phyloP scores from a whole-genome alignment of 768 basidiomycete species.

The Cystobasidium onofrii region DNA sequence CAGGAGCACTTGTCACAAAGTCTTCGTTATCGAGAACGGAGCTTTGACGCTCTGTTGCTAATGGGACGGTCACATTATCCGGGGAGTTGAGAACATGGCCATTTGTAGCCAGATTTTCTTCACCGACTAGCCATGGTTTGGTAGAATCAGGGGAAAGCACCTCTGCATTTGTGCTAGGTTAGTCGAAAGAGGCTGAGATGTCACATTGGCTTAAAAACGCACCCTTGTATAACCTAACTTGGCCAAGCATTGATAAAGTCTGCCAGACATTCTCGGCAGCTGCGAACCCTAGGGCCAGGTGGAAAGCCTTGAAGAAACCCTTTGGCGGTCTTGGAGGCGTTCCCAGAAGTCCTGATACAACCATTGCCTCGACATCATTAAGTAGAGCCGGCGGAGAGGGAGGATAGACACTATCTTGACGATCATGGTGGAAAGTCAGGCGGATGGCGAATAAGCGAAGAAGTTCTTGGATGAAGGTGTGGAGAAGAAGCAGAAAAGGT shows the following conservation, averaged over 20 bases:
- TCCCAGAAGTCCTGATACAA: neutral
- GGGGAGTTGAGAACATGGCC: neutral
- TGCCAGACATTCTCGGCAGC: conserved; percentile 36
- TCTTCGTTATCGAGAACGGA: conserved; percentile 2
- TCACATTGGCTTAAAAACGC: neutral
- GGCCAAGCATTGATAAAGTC: conserved; percentile 12
- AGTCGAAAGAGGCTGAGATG: neutral
- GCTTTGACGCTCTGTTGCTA: neutral
- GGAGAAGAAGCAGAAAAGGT: conserved; percentile 33
- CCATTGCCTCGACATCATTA: neutral
- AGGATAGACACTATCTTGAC: neutral
- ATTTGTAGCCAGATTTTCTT: conserved; percentile 13
- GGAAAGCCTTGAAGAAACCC: conserved; percentile 40
- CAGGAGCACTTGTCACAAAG: neutral
- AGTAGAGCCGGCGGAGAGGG: neutral
- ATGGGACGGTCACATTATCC: neutral
- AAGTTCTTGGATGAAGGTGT: conserved; percentile 36
- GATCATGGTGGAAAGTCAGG: conserved; percentile 33
- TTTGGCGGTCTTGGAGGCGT: conserved; percentile 36
- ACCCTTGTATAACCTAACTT: conserved; percentile 16
- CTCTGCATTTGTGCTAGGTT: neutral
- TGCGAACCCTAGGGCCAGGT: conserved; percentile 38
- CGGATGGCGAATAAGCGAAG: conserved; percentile 37
- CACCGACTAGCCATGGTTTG: conserved; percentile 21
- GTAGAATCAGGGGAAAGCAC: neutral